Evolutionary conservation across 192 early-diverging fungal species (phyloP).

Genomic region (Coemansia sp.): DNA sequence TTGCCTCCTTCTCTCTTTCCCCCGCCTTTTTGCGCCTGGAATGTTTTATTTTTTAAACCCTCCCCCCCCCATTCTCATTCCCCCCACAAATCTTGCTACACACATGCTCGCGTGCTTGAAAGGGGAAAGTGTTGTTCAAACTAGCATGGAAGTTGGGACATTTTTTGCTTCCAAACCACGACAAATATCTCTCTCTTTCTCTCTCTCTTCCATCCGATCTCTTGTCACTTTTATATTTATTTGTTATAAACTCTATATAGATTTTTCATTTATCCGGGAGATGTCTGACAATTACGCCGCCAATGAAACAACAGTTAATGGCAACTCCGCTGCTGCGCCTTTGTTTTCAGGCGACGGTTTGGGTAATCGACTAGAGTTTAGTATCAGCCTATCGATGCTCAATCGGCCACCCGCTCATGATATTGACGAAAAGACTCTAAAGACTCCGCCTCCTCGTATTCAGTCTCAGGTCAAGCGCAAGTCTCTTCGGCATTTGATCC

Average conservation of each 20-base stretch:
- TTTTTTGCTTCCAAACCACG: no score
- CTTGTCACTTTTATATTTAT: not conserved
- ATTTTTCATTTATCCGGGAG: not conserved
- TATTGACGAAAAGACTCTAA: not conserved
- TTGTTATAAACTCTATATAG: not conserved
- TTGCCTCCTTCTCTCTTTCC: no score
- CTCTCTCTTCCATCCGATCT: not conserved
- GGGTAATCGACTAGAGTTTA: conserved; percentile 19
- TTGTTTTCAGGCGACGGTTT: conserved; percentile 10
- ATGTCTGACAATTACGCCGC: not conserved
- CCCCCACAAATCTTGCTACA: no score
- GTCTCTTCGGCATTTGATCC: conserved; percentile 1
- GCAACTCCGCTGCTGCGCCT: not conserved
- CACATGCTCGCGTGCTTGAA: no score
- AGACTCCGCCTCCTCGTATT: not conserved
- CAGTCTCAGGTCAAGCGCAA: conserved; percentile 8
- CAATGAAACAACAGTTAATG: not conserved
- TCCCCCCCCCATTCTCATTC: no score
- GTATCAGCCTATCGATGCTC: conserved; percentile 23
- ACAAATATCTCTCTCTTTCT: no score
- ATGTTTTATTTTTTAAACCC: no score
- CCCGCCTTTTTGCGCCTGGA: no score
- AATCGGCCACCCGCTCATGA: not conserved
- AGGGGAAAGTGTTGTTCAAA: no score
- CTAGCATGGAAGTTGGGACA: no score